Evolutionary conservation across 163 green algal species (phyloP), one percentile per base, ranked within the genome.

Genomic region (Trebouxia gelatinosa): DNA sequence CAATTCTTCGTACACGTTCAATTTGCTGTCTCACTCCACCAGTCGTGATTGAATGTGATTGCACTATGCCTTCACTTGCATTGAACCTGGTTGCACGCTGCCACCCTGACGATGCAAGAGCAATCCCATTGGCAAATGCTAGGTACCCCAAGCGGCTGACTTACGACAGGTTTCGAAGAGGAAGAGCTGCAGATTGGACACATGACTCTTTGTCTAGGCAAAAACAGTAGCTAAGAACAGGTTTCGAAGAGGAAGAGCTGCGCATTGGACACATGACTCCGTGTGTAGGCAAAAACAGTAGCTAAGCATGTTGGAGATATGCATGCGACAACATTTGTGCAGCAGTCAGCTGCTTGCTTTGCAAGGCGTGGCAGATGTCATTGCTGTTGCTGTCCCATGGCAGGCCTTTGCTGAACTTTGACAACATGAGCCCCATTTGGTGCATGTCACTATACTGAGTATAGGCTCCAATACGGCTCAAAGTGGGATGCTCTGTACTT

Each of bases 391-490:
- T 66, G 35, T 66, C n/a, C 57, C 57, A 66, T 66, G 57, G 57
- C 57, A 66, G 57, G n/a, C 57, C 23, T 66, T 66, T 66, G 57
- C 23, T 37, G 57, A 38, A 66, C 26, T 38, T 66, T 37, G 57
- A 66, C 57, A 66, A 66, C 57, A 66, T 66, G 13, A 35, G 37
- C 57, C 57, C 57, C 17, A 11, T 66, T 66, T 66, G 57, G n/a
- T 66, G 57, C 57, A 66, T 66, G n/a, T 66, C 57, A 66, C 57
- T 66, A 66, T 66, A 66, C 23, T 66, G 57, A 66, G 57, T 66
- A 66, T 11, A 66, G 3, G 23, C 23, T 66, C 57, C 57, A 66
- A 66, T 28, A 66, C 37, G 57, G 57, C 57, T 66, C 57, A 66
- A 66, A 66, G 57, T 66, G 57, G 57, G 57, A 66, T 66, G 57